Evolutionary conservation across 2,329 filamentous ascomycete genomes (phyloP).

Genomic region (Taxawa tesnikishii): DNA sequence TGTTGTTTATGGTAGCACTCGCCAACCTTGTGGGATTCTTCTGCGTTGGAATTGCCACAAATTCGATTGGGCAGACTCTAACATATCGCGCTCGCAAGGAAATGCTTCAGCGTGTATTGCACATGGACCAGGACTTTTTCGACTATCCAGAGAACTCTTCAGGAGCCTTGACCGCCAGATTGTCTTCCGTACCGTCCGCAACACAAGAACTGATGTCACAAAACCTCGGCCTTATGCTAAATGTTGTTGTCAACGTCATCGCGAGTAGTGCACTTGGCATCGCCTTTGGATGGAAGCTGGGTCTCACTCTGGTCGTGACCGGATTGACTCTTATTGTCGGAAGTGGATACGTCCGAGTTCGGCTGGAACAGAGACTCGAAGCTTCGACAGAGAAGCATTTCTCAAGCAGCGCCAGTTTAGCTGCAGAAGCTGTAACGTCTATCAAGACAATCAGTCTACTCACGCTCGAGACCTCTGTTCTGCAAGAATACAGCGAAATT

Average conservation of each 20-base stretch:
- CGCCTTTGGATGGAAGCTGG: constrained; percentile 24
- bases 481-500: constrained; percentile 16
- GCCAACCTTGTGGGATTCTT: constrained; percentile 33
- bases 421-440: constrained; percentile 20
- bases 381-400: constrained; percentile 16
- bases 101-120: constrained; percentile 16
- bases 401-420: constrained; percentile 20
- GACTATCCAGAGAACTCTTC: too few species aligned
- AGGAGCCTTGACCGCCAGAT: too few species aligned
- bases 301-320: constrained; percentile 20
- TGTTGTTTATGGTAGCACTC: constrained; percentile 44
- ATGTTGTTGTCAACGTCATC: constrained; percentile 20
- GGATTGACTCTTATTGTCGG: constrained; percentile 20
- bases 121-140: constrained; percentile 21
- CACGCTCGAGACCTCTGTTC: constrained; percentile 17
- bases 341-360: constrained; percentile 20
- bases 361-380: constrained; percentile 21
- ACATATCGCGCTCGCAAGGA: constrained; percentile 23
- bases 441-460: constrained; percentile 22
- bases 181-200: too few species aligned
- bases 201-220: too few species aligned
- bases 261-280: constrained; percentile 18
- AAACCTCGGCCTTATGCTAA: too few species aligned
- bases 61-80: constrained; percentile 31
- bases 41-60: constrained; percentile 31